Base-by-base conservation (phyloP, 768 basidiomycete species). In the Russula sp. region DNA sequence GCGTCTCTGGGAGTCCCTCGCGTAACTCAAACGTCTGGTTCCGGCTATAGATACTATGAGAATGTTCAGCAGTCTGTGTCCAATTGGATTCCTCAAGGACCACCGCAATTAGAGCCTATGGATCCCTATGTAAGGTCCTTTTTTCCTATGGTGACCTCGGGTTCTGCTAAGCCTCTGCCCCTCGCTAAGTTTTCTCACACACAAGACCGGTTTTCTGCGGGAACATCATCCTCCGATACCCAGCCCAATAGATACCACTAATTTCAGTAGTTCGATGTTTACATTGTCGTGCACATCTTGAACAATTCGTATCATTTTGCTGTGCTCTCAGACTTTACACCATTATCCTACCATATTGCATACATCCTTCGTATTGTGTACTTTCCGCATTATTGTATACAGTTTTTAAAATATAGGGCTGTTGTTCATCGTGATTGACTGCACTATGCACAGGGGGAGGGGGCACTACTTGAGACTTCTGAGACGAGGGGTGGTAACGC, bases 111-210 rank as follows among this genome's bases (percentile, higher is more conserved):
- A 55, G 81, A 85, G 67, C 77, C 81, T 14, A 77, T 86, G 71
- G 85, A 89, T 51, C 73, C 86, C 61, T 89, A 83, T 72, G 89
- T 91, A 73, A 77, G 86, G 42, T 39, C 76, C 5, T 7, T 32
- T 52, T 2, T 40, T 40, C 50, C 42, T 49, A 53, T 61, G 51
- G 27, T 57, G 45, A 20, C 4, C 27, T 42, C 37, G 10, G 22
- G 22, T 32, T 37, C 47, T n/a, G n/a, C 59, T 54, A 35, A 62
- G 51, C 52, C 22, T 44, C 39, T n/a, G 20, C 58, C 45, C 45
- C 27, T 22, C 3, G 35, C 47, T n/a, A 62, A 78, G 75, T 78
- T 75, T 69, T 74, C 71, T 59, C 70, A 73, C 64, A 70, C 71
- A 45, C 81, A 81, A 71, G 81, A 82, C 68, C 77, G 81, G 73